phyloP scores from a whole-genome alignment of 257 asterid species.

The Penstemon eatonii region DNA sequence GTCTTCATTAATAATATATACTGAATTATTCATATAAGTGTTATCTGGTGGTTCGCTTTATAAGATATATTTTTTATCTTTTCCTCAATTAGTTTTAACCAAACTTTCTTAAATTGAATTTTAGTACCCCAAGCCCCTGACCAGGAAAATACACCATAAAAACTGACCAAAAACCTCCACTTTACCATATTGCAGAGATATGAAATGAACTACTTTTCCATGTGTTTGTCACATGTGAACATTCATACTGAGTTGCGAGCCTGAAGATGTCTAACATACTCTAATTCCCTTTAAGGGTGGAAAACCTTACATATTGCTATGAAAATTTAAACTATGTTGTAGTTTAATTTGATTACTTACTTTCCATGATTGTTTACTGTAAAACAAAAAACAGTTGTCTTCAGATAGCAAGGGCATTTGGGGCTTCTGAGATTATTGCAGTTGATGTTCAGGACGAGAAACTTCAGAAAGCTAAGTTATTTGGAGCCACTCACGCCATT shows the following conservation, averaged over 20 bases:
- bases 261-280: not conserved
- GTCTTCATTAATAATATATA: not conserved
- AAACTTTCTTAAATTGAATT: not conserved
- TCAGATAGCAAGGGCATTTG: constrained; percentile 98
- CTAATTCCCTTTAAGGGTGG: constrained; percentile 6
- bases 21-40: not conserved
- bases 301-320: constrained; percentile 10
- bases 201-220: constrained; percentile 2
- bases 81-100: not conserved
- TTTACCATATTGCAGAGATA: constrained; percentile 3
- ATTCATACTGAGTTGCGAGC: constrained; percentile 5
- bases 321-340: constrained; percentile 6
- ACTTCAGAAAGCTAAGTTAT: constrained; percentile 70
- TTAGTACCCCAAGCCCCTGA: not conserved
- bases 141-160: not conserved
- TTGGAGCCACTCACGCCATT: constrained; percentile 89
- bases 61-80: not conserved
- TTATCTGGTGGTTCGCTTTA: not conserved
- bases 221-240: not conserved
- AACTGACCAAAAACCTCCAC: not conserved
- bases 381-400: constrained; percentile 67
- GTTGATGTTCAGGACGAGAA: constrained; percentile 96
- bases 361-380: constrained; percentile 34
- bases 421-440: constrained; percentile 94
- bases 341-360: constrained; percentile 13